phyloP scores from a whole-genome alignment of 805 yeast genomes.

The Starmerella apicola region DNA sequence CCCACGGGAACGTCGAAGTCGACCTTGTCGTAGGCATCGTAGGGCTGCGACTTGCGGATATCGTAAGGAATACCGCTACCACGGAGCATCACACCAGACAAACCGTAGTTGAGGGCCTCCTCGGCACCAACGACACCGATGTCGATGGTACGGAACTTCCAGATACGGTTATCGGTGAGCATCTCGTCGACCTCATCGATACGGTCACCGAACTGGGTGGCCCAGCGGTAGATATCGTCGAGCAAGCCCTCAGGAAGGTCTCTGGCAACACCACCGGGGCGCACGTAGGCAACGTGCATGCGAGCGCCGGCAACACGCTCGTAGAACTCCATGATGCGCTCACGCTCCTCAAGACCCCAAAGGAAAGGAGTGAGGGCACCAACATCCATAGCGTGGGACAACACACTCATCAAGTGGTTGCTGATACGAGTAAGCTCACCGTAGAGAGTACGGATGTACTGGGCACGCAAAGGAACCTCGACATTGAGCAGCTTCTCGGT shows the following conservation, averaged over 20 bases:
- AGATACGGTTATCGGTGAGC: conserved; percentile 79
- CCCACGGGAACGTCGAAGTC: conserved; percentile 86
- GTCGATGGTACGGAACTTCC: conserved; percentile 77
- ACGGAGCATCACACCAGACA: conserved; percentile 81
- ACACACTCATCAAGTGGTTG: conserved; percentile 76
- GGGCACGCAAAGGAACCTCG: conserved; percentile 74
- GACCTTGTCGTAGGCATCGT: conserved; percentile 76
- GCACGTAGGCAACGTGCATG: conserved; percentile 73
- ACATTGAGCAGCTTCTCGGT: conserved; percentile 73
- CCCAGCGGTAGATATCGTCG: conserved; percentile 92
- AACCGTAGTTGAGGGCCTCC: conserved; percentile 69
- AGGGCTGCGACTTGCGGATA: conserved; percentile 74
- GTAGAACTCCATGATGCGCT: conserved; percentile 82
- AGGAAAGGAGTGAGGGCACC: conserved; percentile 88
- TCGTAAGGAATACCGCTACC: conserved; percentile 85
- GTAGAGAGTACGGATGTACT: conserved; percentile 72
- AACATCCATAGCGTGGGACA: conserved; percentile 86
- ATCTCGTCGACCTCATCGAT: conserved; percentile 82
- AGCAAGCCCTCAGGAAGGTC: conserved; percentile 76
- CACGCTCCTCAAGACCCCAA: conserved; percentile 93
- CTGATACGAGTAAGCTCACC: conserved; percentile 76
- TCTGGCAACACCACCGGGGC: conserved; percentile 89
- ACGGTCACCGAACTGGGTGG: conserved; percentile 88
- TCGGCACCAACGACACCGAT: conserved; percentile 76
- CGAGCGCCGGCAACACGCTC: conserved; percentile 87